phyloP scores from a whole-genome alignment of 2,329 filamentous ascomycete genomes.

The Nemania bipapillata region DNA sequence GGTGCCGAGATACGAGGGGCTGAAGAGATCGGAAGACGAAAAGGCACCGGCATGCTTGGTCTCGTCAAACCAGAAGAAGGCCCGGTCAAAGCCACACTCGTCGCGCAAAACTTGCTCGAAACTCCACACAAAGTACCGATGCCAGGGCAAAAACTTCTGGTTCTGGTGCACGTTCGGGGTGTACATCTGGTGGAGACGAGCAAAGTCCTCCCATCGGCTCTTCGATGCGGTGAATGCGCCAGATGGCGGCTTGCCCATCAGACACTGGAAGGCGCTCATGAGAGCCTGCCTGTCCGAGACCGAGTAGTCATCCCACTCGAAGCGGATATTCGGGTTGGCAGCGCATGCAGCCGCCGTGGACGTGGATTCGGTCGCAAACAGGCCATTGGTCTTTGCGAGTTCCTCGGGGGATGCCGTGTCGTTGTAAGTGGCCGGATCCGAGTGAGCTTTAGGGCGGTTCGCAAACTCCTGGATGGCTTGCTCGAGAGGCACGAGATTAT shows the following conservation, averaged over 20 bases:
- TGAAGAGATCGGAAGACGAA: constrained; percentile 32
- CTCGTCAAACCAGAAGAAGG: constrained; percentile 40
- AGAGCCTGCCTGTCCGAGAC: constrained; percentile 33
- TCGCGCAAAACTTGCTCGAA: constrained; percentile 38
- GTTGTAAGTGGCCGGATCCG: constrained; percentile 35
- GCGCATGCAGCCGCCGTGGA: constrained; percentile 30
- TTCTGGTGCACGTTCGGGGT: constrained; percentile 37
- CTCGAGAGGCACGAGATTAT: constrained; percentile 30
- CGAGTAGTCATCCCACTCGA: constrained; percentile 37
- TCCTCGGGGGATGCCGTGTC: constrained; percentile 24
- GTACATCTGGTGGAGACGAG: constrained; percentile 36
- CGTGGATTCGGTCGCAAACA: background rate
- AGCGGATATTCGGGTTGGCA: constrained; percentile 37
- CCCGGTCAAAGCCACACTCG: constrained; percentile 35
- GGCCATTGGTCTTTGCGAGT: constrained; percentile 2
- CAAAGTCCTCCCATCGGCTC: constrained; percentile 38
- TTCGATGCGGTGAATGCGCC: constrained; percentile 30
- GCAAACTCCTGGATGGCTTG: constrained; percentile 29
- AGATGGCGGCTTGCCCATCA: constrained; percentile 33
- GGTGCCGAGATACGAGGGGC: constrained; percentile 29
- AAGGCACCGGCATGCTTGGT: constrained; percentile 38
- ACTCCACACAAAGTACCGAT: constrained; percentile 34
- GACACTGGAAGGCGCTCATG: constrained; percentile 36
- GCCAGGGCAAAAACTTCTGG: constrained; percentile 37
- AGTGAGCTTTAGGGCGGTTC: constrained; percentile 35